phyloP scores from a whole-genome alignment of 2,329 filamentous ascomycete genomes.

The Scedosporium apiospermum region DNA sequence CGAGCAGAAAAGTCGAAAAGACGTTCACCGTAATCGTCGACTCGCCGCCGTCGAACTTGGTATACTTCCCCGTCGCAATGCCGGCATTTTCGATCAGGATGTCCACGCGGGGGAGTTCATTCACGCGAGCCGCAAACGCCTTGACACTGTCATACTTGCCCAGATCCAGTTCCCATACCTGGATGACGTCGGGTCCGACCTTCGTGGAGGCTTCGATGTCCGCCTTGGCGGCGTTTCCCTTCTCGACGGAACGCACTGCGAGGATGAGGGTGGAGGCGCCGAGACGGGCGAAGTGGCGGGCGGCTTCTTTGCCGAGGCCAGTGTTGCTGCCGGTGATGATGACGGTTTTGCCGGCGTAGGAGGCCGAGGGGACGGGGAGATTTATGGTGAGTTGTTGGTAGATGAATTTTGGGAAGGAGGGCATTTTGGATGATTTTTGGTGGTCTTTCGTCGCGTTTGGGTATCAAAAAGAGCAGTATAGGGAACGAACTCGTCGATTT shows the following conservation, averaged over 20 bases:
- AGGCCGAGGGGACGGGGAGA: constrained; percentile 7
- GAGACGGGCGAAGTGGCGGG: constrained; percentile 28
- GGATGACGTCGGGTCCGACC: constrained; percentile 15
- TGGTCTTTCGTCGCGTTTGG: no score
- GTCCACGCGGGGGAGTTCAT: constrained; percentile 29
- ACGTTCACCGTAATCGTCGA: constrained; percentile 35
- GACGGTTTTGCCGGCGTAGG: constrained; percentile 24
- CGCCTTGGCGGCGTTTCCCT: constrained; percentile 24
- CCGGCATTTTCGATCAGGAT: constrained; percentile 31
- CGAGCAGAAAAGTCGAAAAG: constrained; percentile 34
- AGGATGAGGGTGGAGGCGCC: constrained; percentile 31
- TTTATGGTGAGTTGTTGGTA: neutral
- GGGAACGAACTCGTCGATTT: no score
- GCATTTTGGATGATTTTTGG: neutral
- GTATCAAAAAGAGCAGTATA: no score
- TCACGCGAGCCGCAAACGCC: constrained; percentile 23
- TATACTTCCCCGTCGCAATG: constrained; percentile 10
- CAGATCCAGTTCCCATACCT: constrained; percentile 38
- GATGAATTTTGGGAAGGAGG: neutral
- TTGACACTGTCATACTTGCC: constrained; percentile 23
- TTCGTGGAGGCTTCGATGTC: constrained; percentile 2
- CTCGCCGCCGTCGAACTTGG: constrained; percentile 29
- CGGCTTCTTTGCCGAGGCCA: constrained; percentile 32
- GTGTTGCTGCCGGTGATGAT: constrained; percentile 35
- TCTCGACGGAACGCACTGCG: constrained; percentile 26